Percentiles rank a stretch among this genome's conserved stretches.
Evolutionary conservation across 1,284 basidiomycete species (phyloP).

Genomic region (Irpex sp.): DNA sequence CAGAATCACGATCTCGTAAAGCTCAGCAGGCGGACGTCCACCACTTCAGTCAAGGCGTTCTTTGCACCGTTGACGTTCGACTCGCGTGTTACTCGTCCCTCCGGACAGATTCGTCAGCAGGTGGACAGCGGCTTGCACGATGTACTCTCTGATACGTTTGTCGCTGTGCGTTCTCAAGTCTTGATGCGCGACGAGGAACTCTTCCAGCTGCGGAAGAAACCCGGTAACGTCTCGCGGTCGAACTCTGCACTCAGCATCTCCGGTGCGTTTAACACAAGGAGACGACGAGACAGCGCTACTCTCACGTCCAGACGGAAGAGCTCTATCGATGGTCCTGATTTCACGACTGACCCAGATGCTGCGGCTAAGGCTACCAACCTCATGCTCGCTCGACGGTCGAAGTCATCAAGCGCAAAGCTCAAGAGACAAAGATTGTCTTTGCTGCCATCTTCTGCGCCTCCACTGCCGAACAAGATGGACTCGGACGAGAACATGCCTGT

Average conservation of each 20-base stretch:
- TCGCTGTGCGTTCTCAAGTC: conserved; percentile 57
- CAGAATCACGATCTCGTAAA: conserved; percentile 18
- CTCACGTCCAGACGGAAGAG: conserved; percentile 52
- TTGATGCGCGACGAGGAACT: conserved; percentile 58
- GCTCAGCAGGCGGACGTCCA: conserved; percentile 47
- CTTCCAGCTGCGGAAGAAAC: conserved; percentile 48
- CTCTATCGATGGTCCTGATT: conserved; percentile 27
- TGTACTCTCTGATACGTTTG: conserved; percentile 61
- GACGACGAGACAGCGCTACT: conserved; percentile 59
- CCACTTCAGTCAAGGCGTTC: conserved; percentile 53
- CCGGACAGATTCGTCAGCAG: conserved; percentile 60
- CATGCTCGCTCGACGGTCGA: conserved; percentile 22
- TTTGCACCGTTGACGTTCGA: conserved; percentile 47
- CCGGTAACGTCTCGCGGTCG: conserved; percentile 24
- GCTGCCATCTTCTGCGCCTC: conserved; percentile 16
- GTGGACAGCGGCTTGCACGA: conserved; percentile 69
- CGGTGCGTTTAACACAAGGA: conserved; percentile 51
- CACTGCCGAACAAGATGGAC: conserved; percentile 14
- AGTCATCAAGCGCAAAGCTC: conserved; percentile 33
- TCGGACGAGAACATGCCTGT: conserved; percentile 9
- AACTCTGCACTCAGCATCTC: conserved; percentile 40
- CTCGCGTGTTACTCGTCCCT: conserved; percentile 61
- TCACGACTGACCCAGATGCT: conserved; percentile 11
- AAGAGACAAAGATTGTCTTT: conserved; percentile 43
- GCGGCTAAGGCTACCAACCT: conserved; percentile 6